Base-by-base conservation (phyloP, 208 protist species). In the Trichomonas tenax region DNA sequence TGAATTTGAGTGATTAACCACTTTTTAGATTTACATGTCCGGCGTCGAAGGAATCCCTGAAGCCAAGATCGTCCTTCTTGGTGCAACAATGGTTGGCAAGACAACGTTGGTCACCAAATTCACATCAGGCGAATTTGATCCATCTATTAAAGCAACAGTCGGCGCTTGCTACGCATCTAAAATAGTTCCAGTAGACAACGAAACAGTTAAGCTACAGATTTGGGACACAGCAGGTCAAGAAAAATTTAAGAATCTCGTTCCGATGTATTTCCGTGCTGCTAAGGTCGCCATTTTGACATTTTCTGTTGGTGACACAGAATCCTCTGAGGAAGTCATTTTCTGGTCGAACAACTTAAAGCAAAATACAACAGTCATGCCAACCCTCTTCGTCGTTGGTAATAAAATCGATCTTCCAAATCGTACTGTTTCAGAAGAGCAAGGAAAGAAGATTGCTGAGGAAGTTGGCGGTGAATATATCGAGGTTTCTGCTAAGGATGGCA, bases 191-290 rank as follows among this genome's bases (percentile, higher is more conserved):
- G 3, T 93, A 0, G 36, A 41, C 26, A 31, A 58, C 17, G 86
- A 48, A 9, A 38, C 44, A 34, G 44, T 93, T 6, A 93, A 93
- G 3, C 44, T 93, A 34, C 86, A 93, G 26, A 93, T 93, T 51
- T 93, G 86, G 86, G 86, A 93, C 51, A 93, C 86, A 51, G 86
- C 86, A 38, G 86, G 86, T 51, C 86, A 93, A 51, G 86, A 93
- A 58, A 41, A 44, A 38, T 93, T 93, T 26, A 48, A 44, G 36
- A 51, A 41, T 41, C 44, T 93, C 15, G 86, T 44, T 38, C 86
- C 86, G 6, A 93, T 93, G 86, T 93, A 93, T 36, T 93, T 48
- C 44, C 23, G 86, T 26, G 86, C 40, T 38, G 41, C 86, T 38
- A 41, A 48, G n/a, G 44, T 93, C 31, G 86, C 86, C 46, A n/a